Percentiles rank a stretch among this genome's conserved stretches.
Evolutionary conservation across 768 basidiomycete genomes (phyloP).

Genomic region (Suillus discolor): DNA sequence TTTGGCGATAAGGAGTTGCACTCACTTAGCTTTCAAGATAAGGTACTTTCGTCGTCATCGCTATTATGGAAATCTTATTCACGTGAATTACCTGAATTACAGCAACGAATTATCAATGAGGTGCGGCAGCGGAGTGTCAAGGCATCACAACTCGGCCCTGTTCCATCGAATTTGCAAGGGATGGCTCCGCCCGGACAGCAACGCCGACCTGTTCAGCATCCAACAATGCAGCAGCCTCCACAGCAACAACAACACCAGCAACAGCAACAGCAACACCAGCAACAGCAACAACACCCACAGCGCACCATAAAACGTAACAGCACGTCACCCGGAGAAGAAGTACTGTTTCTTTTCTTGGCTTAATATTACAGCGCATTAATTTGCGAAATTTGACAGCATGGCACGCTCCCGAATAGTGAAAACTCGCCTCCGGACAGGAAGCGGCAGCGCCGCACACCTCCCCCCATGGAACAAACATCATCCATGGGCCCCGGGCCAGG

Average conservation of each 20-base stretch:
- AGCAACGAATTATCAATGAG: neutral
- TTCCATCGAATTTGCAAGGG: constrained; percentile 32
- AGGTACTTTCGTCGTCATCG: constrained; percentile 42
- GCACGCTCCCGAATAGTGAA: constrained; percentile 49
- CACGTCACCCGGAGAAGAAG: constrained; percentile 66
- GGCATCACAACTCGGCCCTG: constrained; percentile 24
- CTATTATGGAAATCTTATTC: constrained; percentile 8
- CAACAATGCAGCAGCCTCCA: constrained; percentile 33
- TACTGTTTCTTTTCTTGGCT: constrained; percentile 27
- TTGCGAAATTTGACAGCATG: constrained; percentile 38
- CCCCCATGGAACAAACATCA: constrained; percentile 43
- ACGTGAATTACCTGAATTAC: constrained; percentile 16
- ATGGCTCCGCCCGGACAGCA: constrained; percentile 48
- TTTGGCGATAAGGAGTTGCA: constrained; percentile 48
- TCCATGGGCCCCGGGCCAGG: constrained; percentile 37
- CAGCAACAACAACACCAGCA: constrained; percentile 23
- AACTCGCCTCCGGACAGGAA: constrained; percentile 62
- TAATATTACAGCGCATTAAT: constrained; percentile 4
- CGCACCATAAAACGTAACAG: constrained; percentile 53
- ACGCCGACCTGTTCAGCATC: constrained; percentile 17
- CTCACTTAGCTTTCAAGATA: constrained; percentile 53
- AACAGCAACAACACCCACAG: constrained; percentile 25
- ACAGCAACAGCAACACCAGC: constrained; percentile 21
- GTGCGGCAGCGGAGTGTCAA: constrained; percentile 26
- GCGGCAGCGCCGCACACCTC: constrained; percentile 52